Base-by-base conservation (phyloP, 2,329 filamentous ascomycete species). In the Falciphora oryzae region DNA sequence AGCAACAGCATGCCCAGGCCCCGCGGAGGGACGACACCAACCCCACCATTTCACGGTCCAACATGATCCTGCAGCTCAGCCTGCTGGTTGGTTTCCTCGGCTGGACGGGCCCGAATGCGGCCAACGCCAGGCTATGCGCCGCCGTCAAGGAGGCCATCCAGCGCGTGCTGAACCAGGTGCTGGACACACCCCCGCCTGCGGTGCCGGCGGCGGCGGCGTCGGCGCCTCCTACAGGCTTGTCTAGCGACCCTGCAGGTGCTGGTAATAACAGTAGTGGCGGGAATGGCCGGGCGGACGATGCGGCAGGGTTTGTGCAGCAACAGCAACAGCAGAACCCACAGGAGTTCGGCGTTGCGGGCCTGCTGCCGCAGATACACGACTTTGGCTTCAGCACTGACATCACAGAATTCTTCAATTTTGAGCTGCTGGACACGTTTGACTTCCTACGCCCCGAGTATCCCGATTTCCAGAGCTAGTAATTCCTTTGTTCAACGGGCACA, bases 31-130 rank as follows among this genome's bases (percentile, higher is more conserved):
- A 28, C 31, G 59, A 35, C 35, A 71, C 18, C 1, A 28, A 58
- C 29, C 53, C 32, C 29, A 50, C 29, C 10, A 71, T 83, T 13
- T 81, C 77, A 3, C 75, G 79, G 1, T 82, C 80, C 0, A 78
- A 75, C 57, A 80, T 84, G 11, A 78, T 83, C 44, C 81, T 83
- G 67, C 80, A 84, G 64, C 74, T 84, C 1, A 82, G 79, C 65
- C 77, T 84, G 1, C 72, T 84, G 0, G 76, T 83, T 2, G 81
- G 79, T 0, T 84, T 83, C 64, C 74, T 84, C 14, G 80, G 81
- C 63, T 84, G 81, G 81, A 75, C 84, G 1, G 74, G 75, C 4
- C 79, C 80, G 0, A 75, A 76, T 2, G 79, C 79, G 0, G 80
- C 81, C 1, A 84, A 84, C 38, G 78, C 77, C 7, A 75, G 79